phyloP scores from a whole-genome alignment of 169 alveolate species.

The Babesia bovis region DNA sequence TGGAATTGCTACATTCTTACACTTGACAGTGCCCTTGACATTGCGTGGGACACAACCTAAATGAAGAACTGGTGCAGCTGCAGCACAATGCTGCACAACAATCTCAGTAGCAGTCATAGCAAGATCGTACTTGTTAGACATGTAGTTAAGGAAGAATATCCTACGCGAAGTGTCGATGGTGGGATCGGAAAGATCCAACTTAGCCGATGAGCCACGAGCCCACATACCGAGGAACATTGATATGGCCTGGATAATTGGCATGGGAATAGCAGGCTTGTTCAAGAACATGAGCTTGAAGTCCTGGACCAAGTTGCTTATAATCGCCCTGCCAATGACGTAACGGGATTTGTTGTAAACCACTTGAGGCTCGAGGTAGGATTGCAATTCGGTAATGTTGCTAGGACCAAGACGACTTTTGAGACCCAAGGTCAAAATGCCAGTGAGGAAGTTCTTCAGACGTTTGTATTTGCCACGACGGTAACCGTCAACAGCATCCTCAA shows the following conservation, averaged over 20 bases:
- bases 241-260: constrained; percentile 54
- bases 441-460: constrained; percentile 27
- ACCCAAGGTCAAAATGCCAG: constrained; percentile 11
- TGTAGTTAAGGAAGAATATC: constrained; percentile 51
- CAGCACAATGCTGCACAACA: constrained; percentile 37
- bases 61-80: constrained; percentile 23
- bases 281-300: constrained; percentile 48
- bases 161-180: constrained; percentile 34
- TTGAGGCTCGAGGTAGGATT: constrained; percentile 36
- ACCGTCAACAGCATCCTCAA: constrained; percentile 50
- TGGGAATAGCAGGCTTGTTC: constrained; percentile 64
- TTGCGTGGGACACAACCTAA: constrained; percentile 48
- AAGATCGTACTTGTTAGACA: constrained; percentile 38
- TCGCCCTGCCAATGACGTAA: constrained; percentile 20
- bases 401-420: constrained; percentile 41
- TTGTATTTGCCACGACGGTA: constrained; percentile 3
- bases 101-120: constrained; percentile 55
- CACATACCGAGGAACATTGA: constrained; percentile 59
- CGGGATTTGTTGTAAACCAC: constrained; percentile 45
- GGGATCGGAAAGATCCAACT: constrained; percentile 30
- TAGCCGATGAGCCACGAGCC: constrained; percentile 34
- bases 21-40: neutral
- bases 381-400: constrained; percentile 20
- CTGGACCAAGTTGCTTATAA: constrained; percentile 33
- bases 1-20: constrained; percentile 57